Evolutionary conservation across 1,139 yeast genomes (phyloP).

Genomic region (Insectozyma bohioensis): DNA sequence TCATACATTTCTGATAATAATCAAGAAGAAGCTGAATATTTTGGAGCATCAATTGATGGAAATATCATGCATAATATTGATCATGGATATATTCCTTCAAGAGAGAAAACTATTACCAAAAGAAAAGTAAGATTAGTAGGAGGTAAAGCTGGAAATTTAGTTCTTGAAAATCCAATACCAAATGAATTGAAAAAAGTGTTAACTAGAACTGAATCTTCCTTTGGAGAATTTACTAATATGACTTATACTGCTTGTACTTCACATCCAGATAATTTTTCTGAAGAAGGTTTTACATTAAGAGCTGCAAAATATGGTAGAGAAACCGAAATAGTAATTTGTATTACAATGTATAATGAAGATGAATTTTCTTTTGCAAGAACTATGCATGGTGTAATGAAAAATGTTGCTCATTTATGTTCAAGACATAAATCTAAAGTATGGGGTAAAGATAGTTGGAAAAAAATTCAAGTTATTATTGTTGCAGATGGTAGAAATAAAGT

Average conservation of each 20-base stretch:
- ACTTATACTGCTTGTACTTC: constrained; percentile 92
- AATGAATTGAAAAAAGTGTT: constrained; percentile 75
- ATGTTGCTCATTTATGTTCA: constrained; percentile 81
- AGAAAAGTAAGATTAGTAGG: constrained; percentile 63
- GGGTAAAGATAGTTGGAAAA: constrained; percentile 97
- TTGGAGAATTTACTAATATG: constrained; percentile 91
- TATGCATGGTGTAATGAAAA: constrained; percentile 88
- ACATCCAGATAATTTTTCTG: constrained; percentile 80
- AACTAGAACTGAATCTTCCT: constrained; percentile 72
- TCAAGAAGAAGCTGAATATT: constrained; percentile 35
- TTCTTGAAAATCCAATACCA: constrained; percentile 91
- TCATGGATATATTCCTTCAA: constrained; percentile 38
- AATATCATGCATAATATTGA: constrained; percentile 46
- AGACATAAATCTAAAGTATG: constrained; percentile 80
- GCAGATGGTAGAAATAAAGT: constrained; percentile 93
- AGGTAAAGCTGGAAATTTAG: constrained; percentile 69
- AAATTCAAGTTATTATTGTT: constrained; percentile 84
- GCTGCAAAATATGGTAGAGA: constrained; percentile 84
- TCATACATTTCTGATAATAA: constrained; percentile 28
- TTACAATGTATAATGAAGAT: constrained; percentile 96
- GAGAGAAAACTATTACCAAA: constrained; percentile 35
- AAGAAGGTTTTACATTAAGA: constrained; percentile 79
- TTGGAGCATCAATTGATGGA: constrained; percentile 46
- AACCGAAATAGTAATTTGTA: constrained; percentile 84
- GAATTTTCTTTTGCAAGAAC: constrained; percentile 87